These are phyloP conservation scores for Sphaerulina musiva DNA, from an alignment of 2,329 filamentous ascomycete genomes.

Conservation along the genomic window DNA sequence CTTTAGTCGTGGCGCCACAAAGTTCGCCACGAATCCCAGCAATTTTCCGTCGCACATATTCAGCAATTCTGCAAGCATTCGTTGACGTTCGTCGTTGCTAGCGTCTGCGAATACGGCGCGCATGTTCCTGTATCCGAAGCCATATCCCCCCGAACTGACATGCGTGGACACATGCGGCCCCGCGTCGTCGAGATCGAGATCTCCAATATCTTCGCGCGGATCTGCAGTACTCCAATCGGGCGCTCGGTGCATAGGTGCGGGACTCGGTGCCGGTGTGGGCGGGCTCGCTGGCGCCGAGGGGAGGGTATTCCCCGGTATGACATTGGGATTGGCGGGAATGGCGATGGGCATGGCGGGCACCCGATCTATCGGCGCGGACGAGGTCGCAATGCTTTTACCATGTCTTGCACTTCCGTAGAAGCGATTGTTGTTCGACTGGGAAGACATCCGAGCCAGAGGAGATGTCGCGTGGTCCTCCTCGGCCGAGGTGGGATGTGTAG, in stretches of 20 bases:
- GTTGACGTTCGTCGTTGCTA: constrained; percentile 67
- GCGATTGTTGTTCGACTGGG: constrained; percentile 30
- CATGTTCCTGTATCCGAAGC: constrained; percentile 58
- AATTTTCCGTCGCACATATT: constrained; percentile 94
- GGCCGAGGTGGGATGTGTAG: constrained; percentile 14
- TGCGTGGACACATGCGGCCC: constrained; percentile 21
- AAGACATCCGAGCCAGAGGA: constrained; percentile 29
- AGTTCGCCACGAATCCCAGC: constrained; percentile 91
- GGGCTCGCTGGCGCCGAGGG: constrained; percentile 60
- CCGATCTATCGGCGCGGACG: constrained; percentile 22
- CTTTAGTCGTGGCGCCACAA: constrained; percentile 87
- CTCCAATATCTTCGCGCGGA: constrained; percentile 73
- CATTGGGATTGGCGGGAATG: constrained; percentile 37
- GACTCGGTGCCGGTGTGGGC: constrained; percentile 61
- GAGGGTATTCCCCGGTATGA: constrained; percentile 55
- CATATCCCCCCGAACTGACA: constrained; percentile 25
- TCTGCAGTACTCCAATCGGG: constrained; percentile 71
- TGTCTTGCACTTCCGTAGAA: constrained; percentile 26
- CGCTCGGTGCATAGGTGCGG: constrained; percentile 56
- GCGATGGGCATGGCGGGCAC: constrained; percentile 41
- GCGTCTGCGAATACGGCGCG: constrained; percentile 73
- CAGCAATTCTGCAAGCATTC: constrained; percentile 77
- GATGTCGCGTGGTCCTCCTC: constrained; percentile 20
- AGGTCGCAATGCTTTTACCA: constrained; percentile 42
- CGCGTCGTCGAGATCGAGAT: constrained; percentile 29